Evolutionary conservation across 2,329 filamentous ascomycete genomes (phyloP), one percentile per base, ranked within the genome.

Genomic region (Exophiala sp.): DNA sequence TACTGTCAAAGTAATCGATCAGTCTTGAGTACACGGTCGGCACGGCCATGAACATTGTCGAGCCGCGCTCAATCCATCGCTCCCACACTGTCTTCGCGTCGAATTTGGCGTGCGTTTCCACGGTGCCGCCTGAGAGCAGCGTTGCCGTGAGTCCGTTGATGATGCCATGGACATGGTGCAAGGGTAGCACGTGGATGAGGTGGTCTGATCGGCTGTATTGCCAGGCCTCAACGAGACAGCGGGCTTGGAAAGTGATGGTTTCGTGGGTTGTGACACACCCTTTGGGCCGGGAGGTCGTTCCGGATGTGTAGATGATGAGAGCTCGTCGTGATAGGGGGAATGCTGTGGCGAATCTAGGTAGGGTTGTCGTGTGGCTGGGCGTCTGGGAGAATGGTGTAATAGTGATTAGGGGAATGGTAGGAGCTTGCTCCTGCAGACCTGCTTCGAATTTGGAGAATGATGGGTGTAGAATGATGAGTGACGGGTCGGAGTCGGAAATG

Each of bases 81-180:
- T 69, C 64, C 77, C 76, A 79, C 61, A 77, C 75, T 51, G 69
- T 60, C 59, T 67, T 59, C 9, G 72, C 66, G 44, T 76, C 69
- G 66, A 79, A 72, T 61, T 72, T 69, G 43, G 72, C 59, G 61
- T 75, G 59, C 71, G 78, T 78, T 59, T 79, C 76, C 39, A 78
- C 74, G 0, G 73, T 70, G 1, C 70, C 71, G 6, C 76, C 76
- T 24, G 69, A 70, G 11, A 78, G 64, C 1, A 79, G 67, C 58
- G 71, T 75, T 1, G 76, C 74, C 2, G 73, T 70, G 18, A 79
- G 71, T 47, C 75, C 76, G 39, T 78, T 78, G 50, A 78, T 72
- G 14, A 79, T 73, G 0, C 77, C 77, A 39, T 78, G 77, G 9
- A 78, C 70, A 55, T 79, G 77, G 53, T 79, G 76, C 1, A 79